Evolutionary conservation across 805 yeast species (phyloP).

Genomic region (Schwanniomyces pseudopolymorphus): DNA sequence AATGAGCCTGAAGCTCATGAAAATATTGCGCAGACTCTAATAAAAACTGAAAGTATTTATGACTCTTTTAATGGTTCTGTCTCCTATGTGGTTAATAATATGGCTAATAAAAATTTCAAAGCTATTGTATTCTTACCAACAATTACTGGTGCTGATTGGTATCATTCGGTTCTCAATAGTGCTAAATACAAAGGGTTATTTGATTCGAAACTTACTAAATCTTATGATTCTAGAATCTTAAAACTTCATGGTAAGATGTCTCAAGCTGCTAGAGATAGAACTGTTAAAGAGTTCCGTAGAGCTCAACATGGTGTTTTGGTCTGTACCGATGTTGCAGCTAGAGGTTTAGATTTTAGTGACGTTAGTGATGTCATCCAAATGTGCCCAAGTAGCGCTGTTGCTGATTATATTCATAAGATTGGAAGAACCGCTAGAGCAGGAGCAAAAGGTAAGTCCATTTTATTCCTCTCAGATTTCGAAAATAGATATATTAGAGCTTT

Average conservation of each 20-base stretch:
- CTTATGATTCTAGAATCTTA: constrained; percentile 20
- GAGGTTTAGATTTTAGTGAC: constrained; percentile 94
- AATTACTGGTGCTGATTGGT: constrained; percentile 62
- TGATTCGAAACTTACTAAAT: constrained; percentile 17
- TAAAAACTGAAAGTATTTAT: constrained; percentile 52
- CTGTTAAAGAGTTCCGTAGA: constrained; percentile 54
- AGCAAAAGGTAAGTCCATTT: constrained; percentile 65
- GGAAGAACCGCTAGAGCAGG: constrained; percentile 98
- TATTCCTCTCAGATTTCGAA: constrained; percentile 60
- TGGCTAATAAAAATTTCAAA: constrained; percentile 55
- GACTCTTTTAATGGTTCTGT: constrained; percentile 62
- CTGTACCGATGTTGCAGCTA: constrained; percentile 91
- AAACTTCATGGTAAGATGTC: constrained; percentile 72
- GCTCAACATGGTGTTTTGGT: constrained; percentile 57
- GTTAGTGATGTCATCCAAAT: constrained; percentile 84
- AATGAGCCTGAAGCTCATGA: constrained; percentile 76
- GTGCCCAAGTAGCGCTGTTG: constrained; percentile 68
- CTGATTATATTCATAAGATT: constrained; percentile 88
- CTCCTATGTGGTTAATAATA: constrained; percentile 43
- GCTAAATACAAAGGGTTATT: constrained; percentile 11
- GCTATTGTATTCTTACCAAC: constrained; percentile 85
- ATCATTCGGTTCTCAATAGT: constrained; percentile 38
- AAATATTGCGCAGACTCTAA: constrained; percentile 67
- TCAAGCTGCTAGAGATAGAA: constrained; percentile 64
- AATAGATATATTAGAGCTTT: constrained; percentile 52